Percentiles rank a stretch among this genome's conserved stretches.
Evolutionary conservation across 257 asterid genomes (phyloP).

Genomic region (Agastache rugosa): DNA sequence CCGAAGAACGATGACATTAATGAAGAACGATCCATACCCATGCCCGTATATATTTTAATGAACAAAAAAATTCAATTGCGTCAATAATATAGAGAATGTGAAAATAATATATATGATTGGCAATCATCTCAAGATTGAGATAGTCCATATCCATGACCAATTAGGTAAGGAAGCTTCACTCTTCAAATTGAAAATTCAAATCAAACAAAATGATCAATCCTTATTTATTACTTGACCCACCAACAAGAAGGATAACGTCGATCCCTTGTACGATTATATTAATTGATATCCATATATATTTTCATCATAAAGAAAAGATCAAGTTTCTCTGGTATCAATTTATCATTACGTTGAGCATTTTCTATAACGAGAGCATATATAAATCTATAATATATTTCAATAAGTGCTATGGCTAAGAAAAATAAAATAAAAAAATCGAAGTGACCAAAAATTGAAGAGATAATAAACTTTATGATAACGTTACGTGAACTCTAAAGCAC

Average conservation of each 20-base stretch:
- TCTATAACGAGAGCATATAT: too few relatives aligned
- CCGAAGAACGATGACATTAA: slow-evolving; percentile 1
- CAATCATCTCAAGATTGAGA: slow-evolving; percentile 45
- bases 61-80: slow-evolving; percentile 15
- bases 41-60: slow-evolving; percentile 7
- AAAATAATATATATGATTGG: slow-evolving; percentile 26
- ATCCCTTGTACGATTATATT: slow-evolving; percentile 2
- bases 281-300: background rate
- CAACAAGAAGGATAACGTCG: slow-evolving; percentile 12
- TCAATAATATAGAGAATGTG: slow-evolving; percentile 8
- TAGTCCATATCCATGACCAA: slow-evolving; percentile 37
- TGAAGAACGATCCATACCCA: slow-evolving; percentile 17
- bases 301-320: background rate
- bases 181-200: slow-evolving; percentile 10
- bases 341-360: background rate
- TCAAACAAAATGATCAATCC: slow-evolving; percentile 25
- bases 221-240: slow-evolving; percentile 42
- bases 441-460: too few relatives aligned
- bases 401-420: too few relatives aligned
- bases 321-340: background rate
- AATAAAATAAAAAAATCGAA: too few relatives aligned
- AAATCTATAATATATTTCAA: too few relatives aligned
- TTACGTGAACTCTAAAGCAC: too few relatives aligned
- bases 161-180: slow-evolving; percentile 40
- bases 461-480: too few relatives aligned